Evolutionary conservation across 495 filamentous ascomycete species (phyloP).

Genomic region (Cercophora newfieldiana): DNA sequence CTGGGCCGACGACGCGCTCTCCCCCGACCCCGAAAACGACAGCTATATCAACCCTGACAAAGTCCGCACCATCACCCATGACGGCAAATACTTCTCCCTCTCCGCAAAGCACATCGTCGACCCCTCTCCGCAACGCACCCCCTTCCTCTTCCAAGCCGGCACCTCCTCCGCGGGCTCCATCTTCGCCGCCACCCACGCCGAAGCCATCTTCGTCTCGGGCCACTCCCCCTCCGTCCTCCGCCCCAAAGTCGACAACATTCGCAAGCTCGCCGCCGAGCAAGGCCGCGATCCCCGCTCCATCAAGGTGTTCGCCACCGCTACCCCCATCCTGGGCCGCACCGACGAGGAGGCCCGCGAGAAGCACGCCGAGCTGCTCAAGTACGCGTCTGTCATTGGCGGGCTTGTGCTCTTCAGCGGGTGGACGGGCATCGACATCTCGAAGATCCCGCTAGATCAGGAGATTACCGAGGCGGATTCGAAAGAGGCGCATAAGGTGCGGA

Average conservation of each 20-base stretch:
- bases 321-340: conserved; percentile 56
- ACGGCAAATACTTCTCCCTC: conserved; percentile 58
- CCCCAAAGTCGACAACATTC: conserved; percentile 56
- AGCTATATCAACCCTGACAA: conserved; percentile 56
- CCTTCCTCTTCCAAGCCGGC: conserved; percentile 65
- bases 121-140: conserved; percentile 62
- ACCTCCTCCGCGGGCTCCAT: conserved; percentile 57
- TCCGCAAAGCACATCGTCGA: conserved; percentile 56
- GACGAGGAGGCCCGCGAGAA: conserved; percentile 59
- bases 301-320: conserved; percentile 62
- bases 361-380: conserved; percentile 51
- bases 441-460: conserved; percentile 57
- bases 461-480: conserved; percentile 51
- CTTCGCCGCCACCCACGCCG: conserved; percentile 63
- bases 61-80: conserved; percentile 59
- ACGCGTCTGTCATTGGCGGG: conserved; percentile 55
- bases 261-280: conserved; percentile 48
- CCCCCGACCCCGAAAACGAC: conserved; percentile 49
- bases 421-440: conserved; percentile 63
- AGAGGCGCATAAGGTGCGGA: conserved; percentile 54
- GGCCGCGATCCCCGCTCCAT: conserved; percentile 58
- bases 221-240: conserved; percentile 52
- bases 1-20: conserved; percentile 58
- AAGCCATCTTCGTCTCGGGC: conserved; percentile 63
- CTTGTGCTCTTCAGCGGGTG: conserved; percentile 61